phyloP scores from a whole-genome alignment of 2,329 filamentous ascomycete genomes.

The Fusarium haematococcum region DNA sequence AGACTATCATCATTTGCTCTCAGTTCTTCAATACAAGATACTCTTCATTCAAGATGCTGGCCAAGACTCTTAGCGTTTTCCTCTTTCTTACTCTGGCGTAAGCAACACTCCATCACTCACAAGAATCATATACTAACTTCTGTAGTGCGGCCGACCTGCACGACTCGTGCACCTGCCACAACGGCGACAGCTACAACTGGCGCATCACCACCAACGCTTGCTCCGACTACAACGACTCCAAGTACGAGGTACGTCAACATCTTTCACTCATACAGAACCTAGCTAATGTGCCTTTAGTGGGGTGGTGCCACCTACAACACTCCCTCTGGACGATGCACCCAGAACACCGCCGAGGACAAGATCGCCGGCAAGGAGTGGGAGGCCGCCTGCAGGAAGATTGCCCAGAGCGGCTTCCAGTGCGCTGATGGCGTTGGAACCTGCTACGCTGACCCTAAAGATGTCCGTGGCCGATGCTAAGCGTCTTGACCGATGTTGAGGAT shows the following conservation, averaged over 20 bases:
- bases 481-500: not conserved
- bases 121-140: not conserved
- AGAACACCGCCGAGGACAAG: conserved; percentile 13
- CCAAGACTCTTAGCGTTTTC: conserved; percentile 24
- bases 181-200: conserved; percentile 37
- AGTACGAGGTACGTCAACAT: conserved; percentile 15
- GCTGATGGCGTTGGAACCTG: conserved; percentile 36
- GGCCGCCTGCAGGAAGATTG: conserved; percentile 33
- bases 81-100: conserved; percentile 30
- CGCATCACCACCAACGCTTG: conserved; percentile 36
- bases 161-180: conserved; percentile 33
- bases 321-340: conserved; percentile 32
- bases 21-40: not conserved
- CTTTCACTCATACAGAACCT: not conserved
- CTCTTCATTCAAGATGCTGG: conserved; percentile 22
- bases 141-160: conserved; percentile 35
- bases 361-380: conserved; percentile 41
- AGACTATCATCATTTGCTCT: not conserved
- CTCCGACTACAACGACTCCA: conserved; percentile 23
- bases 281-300: conserved; percentile 22
- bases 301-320: conserved; percentile 26
- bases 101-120: not conserved
- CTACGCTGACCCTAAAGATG: conserved; percentile 17
- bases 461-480: conserved; percentile 29
- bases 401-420: conserved; percentile 27